Evolutionary conservation across 192 early-diverging fungal genomes (phyloP).

Genomic region (Coemansia sp.): DNA sequence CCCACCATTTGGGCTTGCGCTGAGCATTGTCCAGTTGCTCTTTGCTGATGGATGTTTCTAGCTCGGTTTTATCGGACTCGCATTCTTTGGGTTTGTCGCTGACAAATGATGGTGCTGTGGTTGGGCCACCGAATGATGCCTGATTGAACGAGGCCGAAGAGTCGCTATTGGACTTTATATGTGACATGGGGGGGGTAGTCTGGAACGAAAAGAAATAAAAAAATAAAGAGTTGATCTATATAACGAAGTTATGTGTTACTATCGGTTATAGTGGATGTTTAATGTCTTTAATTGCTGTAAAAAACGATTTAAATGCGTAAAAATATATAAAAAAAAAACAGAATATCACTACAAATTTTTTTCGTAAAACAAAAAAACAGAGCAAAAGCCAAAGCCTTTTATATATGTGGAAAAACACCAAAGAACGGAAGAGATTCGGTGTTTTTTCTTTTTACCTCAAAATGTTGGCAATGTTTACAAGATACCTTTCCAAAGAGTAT

Average conservation of each 20-base stretch:
- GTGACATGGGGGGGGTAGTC: not conserved
- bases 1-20: conserved; percentile 4
- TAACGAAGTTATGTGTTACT: not conserved
- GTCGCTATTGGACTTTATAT: conserved; percentile 1
- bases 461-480: not conserved
- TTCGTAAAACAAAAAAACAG: too few species aligned
- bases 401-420: not conserved
- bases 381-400: not conserved
- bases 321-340: not conserved
- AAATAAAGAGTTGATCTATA: not conserved
- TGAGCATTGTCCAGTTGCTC: not conserved
- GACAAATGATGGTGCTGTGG: conserved; percentile 2
- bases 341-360: too few species aligned
- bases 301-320: not conserved
- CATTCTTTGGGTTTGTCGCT: not conserved
- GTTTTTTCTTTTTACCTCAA: not conserved
- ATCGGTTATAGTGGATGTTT: not conserved
- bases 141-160: conserved; percentile 7
- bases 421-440: not conserved
- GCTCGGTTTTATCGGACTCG: not conserved
- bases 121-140: not conserved
- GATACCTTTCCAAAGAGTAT: not conserved
- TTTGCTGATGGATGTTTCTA: not conserved
- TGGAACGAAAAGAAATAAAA: not conserved
- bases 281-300: too few species aligned